These are phyloP conservation scores for Eragrostis tef DNA, from an alignment of 202 grass and related monocot genomes.

Conservation along the genomic window DNA sequence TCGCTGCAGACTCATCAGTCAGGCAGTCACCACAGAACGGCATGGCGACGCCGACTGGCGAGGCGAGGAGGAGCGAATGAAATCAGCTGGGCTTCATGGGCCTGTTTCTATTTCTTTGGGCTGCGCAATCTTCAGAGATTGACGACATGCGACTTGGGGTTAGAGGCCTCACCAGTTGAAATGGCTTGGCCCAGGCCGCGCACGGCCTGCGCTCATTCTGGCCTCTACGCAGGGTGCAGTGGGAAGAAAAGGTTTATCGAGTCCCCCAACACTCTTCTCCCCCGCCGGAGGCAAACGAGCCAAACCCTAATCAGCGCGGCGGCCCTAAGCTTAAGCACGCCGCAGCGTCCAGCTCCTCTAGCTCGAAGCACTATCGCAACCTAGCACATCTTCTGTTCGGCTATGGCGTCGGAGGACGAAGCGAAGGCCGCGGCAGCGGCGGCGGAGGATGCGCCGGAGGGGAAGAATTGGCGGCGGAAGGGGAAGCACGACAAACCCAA, in stretches of 20 bases:
- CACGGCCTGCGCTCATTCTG: not conserved
- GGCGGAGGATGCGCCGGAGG: conserved; percentile 11
- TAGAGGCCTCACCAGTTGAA: not conserved
- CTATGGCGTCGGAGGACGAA: conserved; percentile 50
- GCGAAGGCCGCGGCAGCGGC: conserved; percentile 21
- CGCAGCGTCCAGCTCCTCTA: not conserved
- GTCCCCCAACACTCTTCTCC: not conserved
- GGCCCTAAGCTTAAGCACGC: conserved; percentile 1
- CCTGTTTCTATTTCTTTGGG: not conserved
- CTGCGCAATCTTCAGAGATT: too few relatives aligned
- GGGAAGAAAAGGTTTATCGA: not conserved
- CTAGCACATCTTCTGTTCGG: not conserved
- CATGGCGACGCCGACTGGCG: too few relatives aligned
- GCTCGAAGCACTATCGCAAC: not conserved
- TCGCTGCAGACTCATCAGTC: not conserved
- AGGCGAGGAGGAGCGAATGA: not conserved
- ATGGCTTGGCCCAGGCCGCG: not conserved
- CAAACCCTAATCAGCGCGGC: conserved; percentile 30
- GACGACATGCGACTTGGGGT: too few relatives aligned
- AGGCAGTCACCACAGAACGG: not conserved
- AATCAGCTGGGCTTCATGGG: not conserved
- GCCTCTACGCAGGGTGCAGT: not conserved
- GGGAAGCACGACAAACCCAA: conserved; percentile 95
- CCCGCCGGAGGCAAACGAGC: not conserved
- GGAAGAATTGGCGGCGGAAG: conserved; percentile 58